Evolutionary conservation across 306 rosid species (phyloP), one percentile per base, ranked within the genome.

Genomic region (Cyamopsis tetragonoloba): DNA sequence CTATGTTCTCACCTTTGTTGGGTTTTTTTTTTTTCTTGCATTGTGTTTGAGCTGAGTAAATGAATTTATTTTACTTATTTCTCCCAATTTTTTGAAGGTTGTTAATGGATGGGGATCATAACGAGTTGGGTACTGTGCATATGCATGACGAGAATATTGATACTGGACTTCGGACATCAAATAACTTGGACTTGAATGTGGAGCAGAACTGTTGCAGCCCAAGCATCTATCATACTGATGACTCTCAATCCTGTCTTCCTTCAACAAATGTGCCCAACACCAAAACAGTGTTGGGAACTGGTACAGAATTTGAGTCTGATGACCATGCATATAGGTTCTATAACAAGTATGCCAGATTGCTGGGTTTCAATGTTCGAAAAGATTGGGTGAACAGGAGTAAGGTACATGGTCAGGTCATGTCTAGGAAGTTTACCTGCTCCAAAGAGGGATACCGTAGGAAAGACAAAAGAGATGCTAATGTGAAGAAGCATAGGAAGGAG

Each of bases 321-420:
- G 89, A 84, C 17, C 88, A 80, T 53, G 88, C 93, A 3, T 84
- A 82, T 74, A 73, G 44, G 71, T 80, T 78, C 68, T 87, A 84
- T 59, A 76, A 72, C 35, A 74, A 71, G 44, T 87, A 87, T 75
- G 89, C 93, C 32, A 76, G 44, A 32, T 59, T 87, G 78, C 13
- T 76, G 46, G 93, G 93, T 51, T 87, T 87, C 41, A 82, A 55
- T 73, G 82, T 87, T 58, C 49, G 89, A 58, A 87, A 87, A 80
- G 93, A 87, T 65, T 84, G 93, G 93, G 54, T 82, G 20, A 87
- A 87, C 78, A 87, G 81, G 80, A 87, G 89, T 48, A 84, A 84
- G 85, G 84, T 82, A 7, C 87, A 82, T 73, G 93, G 93, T 62
- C 82, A 74, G 66, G 86, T 87, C 79, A 80, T 87, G 19, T 87